Base-by-base conservation (phyloP, 495 filamentous ascomycete species). In the Immersiella caudata region DNA sequence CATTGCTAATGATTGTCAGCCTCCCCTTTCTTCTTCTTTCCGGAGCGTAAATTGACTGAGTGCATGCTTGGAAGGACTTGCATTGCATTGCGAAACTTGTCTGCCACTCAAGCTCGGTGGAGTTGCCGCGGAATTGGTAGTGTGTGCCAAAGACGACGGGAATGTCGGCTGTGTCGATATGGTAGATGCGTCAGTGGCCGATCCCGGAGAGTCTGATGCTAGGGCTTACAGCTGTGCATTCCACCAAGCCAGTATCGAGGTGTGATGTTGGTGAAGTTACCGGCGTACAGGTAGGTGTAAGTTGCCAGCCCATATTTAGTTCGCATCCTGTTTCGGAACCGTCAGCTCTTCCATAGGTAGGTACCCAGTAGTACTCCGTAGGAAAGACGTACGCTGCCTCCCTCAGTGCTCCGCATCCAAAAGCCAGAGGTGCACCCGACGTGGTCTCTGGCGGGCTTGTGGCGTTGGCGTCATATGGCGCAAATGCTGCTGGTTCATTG, bases 131-230 rank as follows among this genome's bases (percentile, higher is more conserved):
- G 60, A 82, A 72, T n/a, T 72, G 72, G 64, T 73, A 69, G 46
- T 78, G 72, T 8, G 69, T 80, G 6, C 81, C 82, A 60, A 83
- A 84, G 22, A 85, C 64, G 75, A 85, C 73, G 46, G 79, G 71
- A 50, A 85, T 52, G 25, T 86, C 83, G 25, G 68, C 69, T 69
- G 36, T 33, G n/a, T 22, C 16, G 12, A n/a, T 2, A 52, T n/a
- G n/a, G 49, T n/a, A 52, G 16, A 5, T 52, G 12, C 21, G 16
- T 52, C 4, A 18, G 49, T 14, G 4, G 4, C 3, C 49, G 16
- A 2, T 52, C 3, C 24, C 6, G 20, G 36, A 33, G 35, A 51
- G 59, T 29, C 21, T n/a, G n/a, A n/a, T n/a, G n/a, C n/a, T n/a
- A 55, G 16, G 8, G 62, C 66, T 24, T 6, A 67, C 66, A 67